phyloP scores from a whole-genome alignment of 2,329 filamentous ascomycete genomes.

The Calonectria crousiana region DNA sequence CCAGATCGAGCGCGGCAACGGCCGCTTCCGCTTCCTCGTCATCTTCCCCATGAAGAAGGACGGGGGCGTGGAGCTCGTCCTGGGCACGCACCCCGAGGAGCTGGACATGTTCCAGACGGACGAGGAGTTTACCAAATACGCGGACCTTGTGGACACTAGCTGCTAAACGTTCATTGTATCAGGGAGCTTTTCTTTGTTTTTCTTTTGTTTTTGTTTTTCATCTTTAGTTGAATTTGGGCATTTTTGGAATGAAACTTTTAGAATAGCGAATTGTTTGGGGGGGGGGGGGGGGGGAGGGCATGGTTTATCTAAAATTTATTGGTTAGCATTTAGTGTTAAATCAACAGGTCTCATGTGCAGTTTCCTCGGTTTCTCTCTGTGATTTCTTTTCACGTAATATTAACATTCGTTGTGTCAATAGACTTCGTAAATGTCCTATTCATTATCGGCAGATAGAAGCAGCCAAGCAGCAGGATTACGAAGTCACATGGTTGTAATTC shows the following conservation, averaged over 20 bases:
- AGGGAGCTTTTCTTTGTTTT: too few relatives aligned
- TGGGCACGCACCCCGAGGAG: constrained; percentile 46
- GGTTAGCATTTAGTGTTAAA: background rate
- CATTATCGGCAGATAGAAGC: too few relatives aligned
- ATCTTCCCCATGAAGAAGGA: constrained; percentile 46
- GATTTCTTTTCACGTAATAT: background rate
- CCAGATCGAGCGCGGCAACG: constrained; percentile 43
- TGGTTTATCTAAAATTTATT: background rate
- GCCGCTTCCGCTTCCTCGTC: constrained; percentile 41
- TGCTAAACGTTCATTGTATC: background rate
- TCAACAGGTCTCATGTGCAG: background rate
- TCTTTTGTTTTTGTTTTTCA: background rate
- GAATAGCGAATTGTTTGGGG: background rate
- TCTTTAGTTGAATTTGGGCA: background rate
- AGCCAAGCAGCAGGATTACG: too few relatives aligned
- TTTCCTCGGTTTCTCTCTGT: background rate
- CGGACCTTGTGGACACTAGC: constrained; percentile 29
- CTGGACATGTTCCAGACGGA: constrained; percentile 43
- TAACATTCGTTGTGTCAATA: too few relatives aligned
- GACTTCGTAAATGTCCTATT: too few relatives aligned
- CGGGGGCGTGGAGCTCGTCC: constrained; percentile 45
- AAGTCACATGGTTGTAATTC: too few relatives aligned
- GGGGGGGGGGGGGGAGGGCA: background rate
- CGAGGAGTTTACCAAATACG: constrained; percentile 44
- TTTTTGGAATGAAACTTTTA: background rate